phyloP scores from a whole-genome alignment of 1,139 yeast species.

The Yamadazyma jaroonii region DNA sequence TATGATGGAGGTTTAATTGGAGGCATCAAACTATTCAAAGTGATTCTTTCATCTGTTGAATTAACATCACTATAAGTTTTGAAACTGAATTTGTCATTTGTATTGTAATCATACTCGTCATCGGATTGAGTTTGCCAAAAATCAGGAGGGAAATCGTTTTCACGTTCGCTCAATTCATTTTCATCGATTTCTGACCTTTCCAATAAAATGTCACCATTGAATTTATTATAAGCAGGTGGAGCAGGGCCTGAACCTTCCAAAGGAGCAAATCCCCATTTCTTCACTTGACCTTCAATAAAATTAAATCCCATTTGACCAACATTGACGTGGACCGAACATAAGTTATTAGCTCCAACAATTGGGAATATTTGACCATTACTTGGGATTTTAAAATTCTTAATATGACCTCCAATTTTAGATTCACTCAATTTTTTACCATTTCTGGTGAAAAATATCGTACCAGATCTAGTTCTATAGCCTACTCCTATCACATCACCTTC shows the following conservation, averaged over 20 bases:
- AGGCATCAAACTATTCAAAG: constrained; percentile 34
- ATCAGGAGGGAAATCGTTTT: constrained; percentile 55
- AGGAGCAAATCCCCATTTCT: constrained; percentile 66
- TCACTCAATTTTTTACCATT: constrained; percentile 70
- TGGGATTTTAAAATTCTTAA: constrained; percentile 41
- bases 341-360: constrained; percentile 50
- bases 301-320: constrained; percentile 59
- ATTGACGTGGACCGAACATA: constrained; percentile 54
- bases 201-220: constrained; percentile 50
- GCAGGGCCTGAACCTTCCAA: constrained; percentile 59
- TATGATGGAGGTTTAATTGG: constrained; percentile 41
- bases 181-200: constrained; percentile 57
- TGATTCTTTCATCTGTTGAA: constrained; percentile 39
- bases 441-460: constrained; percentile 65
- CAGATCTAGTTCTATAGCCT: constrained; percentile 59
- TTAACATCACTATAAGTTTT: constrained; percentile 37
- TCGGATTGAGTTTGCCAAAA: constrained; percentile 42
- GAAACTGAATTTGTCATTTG: constrained; percentile 37
- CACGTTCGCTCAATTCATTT: constrained; percentile 43
- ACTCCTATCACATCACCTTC: constrained; percentile 69
- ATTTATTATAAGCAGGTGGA: constrained; percentile 59
- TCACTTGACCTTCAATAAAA: constrained; percentile 58
- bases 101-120: constrained; percentile 14
- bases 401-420: constrained; percentile 66
- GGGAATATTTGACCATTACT: constrained; percentile 47